phyloP scores from a whole-genome alignment of 495 filamentous ascomycete genomes.

The Cercophora scortea region DNA sequence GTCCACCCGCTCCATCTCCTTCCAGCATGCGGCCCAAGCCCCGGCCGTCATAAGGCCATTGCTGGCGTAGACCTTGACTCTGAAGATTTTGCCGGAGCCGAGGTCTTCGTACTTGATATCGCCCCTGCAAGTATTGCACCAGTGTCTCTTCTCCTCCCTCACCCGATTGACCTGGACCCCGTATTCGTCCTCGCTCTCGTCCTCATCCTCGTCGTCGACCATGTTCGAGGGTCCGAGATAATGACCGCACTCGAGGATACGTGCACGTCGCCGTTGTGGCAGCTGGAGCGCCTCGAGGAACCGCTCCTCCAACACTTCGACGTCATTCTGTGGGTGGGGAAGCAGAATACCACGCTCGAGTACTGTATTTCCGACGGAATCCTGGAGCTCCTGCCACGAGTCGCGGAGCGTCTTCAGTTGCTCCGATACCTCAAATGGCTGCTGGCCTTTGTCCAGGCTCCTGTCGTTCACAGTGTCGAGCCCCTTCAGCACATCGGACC shows the following conservation, averaged over 20 bases:
- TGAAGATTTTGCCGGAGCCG: slow-evolving; percentile 54
- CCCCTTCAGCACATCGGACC: slow-evolving; percentile 48
- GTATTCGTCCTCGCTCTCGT: slow-evolving; percentile 41
- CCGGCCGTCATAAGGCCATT: slow-evolving; percentile 90
- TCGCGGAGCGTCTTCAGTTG: slow-evolving; percentile 51
- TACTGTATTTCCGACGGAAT: slow-evolving; percentile 69
- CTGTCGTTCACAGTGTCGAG: slow-evolving; percentile 19
- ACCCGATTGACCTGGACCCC: slow-evolving; percentile 17
- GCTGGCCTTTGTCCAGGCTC: slow-evolving; percentile 9
- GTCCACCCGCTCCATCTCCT: slow-evolving; percentile 95
- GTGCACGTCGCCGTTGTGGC: slow-evolving; percentile 48
- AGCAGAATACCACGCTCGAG: slow-evolving; percentile 79
- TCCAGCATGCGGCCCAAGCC: slow-evolving; percentile 91
- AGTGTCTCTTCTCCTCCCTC: slow-evolving; percentile 41
- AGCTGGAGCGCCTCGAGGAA: slow-evolving; percentile 83
- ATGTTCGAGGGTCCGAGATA: slow-evolving; percentile 45
- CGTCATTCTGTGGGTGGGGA: slow-evolving; percentile 82
- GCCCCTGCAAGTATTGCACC: slow-evolving; percentile 51
- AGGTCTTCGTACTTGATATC: slow-evolving; percentile 43
- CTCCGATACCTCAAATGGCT: slow-evolving; percentile 38
- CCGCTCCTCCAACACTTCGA: slow-evolving; percentile 85
- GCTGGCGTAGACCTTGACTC: slow-evolving; percentile 82
- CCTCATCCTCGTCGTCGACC: slow-evolving; percentile 34
- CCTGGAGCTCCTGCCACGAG: slow-evolving; percentile 67
- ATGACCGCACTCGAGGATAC: slow-evolving; percentile 75